Percentiles rank a stretch among this genome's conserved stretches.
Evolutionary conservation across 1,139 yeast species (phyloP).

Genomic region (Scheffersomyces cryptocercus): DNA sequence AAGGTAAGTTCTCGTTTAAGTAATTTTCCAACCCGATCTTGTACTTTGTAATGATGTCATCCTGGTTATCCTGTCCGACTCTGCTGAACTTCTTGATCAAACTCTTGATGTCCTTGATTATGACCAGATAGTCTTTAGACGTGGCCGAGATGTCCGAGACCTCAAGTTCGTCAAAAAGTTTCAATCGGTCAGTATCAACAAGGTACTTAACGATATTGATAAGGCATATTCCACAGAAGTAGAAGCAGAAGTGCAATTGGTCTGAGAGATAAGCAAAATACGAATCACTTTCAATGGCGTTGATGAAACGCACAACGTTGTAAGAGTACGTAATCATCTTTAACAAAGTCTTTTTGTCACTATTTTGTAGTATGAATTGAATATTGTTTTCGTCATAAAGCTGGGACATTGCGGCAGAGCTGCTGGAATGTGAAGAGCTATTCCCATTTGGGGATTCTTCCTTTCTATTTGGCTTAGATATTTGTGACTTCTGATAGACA

Average conservation of each 20-base stretch:
- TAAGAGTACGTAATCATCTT: slow-evolving; percentile 37
- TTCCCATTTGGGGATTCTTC: slow-evolving; percentile 1
- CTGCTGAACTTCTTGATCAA: slow-evolving; percentile 32
- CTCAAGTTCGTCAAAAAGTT: slow-evolving; percentile 2
- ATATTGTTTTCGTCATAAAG: slow-evolving; percentile 26
- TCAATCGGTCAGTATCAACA: slow-evolving; percentile 5
- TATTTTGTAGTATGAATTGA: slow-evolving; percentile 20
- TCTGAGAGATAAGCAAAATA: slow-evolving; percentile 71
- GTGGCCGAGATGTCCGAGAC: slow-evolving; percentile 6
- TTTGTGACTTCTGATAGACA: slow-evolving; percentile 23
- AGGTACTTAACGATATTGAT: slow-evolving; percentile 24
- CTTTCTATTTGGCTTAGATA: slow-evolving; percentile 1
- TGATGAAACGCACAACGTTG: slow-evolving; percentile 42
- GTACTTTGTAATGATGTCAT: slow-evolving; percentile 33
- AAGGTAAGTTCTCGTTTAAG: slow-evolving; percentile 9
- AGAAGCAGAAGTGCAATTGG: slow-evolving; percentile 62
- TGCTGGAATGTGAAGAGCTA: slow-evolving; percentile 1
- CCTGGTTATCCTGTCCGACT: slow-evolving; percentile 27
- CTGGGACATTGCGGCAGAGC: slow-evolving; percentile 2
- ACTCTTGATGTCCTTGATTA: slow-evolving; percentile 15
- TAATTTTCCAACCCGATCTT: slow-evolving; percentile 24
- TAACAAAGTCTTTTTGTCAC: slow-evolving; percentile 21
- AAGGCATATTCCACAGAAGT: slow-evolving; percentile 50
- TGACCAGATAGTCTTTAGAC: slow-evolving; percentile 2
- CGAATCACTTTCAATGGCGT: slow-evolving; percentile 52